Base-by-base conservation (phyloP, 306 rosid genomes). In the Castanea crenata region DNA sequence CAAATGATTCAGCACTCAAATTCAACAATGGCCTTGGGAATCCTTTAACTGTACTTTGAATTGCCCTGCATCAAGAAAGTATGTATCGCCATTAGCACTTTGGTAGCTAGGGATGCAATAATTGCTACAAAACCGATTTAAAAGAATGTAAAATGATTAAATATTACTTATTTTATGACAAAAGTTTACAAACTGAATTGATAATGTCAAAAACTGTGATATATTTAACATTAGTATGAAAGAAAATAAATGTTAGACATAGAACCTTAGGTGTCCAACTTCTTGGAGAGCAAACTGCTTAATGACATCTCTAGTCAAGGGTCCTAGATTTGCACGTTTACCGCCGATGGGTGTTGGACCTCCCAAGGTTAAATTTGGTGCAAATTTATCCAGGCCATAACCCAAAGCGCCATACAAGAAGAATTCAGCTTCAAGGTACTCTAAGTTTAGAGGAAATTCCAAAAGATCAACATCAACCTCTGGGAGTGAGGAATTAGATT, bases 21-120 rank as follows among this genome's bases (percentile, higher is more conserved):
- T 92, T 31, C 86, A 94, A 21, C 75, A 84, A 77, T 57, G 97
- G 98, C 86, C 98, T 90, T 5, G 98, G 94, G 49, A 92, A 94
- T 13, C 98, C 97, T 38, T 38, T 38, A 2, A 94, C 94, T 16
- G 74, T 51, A 5, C 14, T 71, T 78, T 81, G 80, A 55, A 94
- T 94, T 38, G 96, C 96, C 87, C 93, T 93, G 83, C 79, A 71
- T 38, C 46, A 38, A 2, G 44, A 7, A 38, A 38, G 10, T 1
- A 7, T 38, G 46, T 38, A 38, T 38, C 46, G 8, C 46, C 46
- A 38, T 38, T 38, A 38, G 46, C 46, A 38, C 46, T 38, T 8
- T 1, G 46, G 46, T 38, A 21, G 21, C 21, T 21, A 38, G 46
- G 46, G 46, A 38, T 7, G 46, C 46, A 38, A 38, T 38, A 38